Evolutionary conservation across 2,329 filamentous ascomycete species (phyloP).

Genomic region (Sclerotinia nivalis): DNA sequence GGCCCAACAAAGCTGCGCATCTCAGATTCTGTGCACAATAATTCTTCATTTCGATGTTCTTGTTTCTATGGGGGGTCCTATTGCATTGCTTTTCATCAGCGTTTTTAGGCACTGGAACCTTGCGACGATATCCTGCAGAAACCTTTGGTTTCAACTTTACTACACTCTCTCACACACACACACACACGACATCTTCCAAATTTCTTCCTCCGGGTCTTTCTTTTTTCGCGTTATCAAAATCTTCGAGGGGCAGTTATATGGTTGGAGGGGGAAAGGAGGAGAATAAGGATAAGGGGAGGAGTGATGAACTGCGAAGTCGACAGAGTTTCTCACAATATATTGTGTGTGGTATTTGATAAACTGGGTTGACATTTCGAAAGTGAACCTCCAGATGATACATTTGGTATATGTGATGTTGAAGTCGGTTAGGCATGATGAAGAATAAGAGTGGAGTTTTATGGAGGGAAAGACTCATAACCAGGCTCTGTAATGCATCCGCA

Average conservation of each 20-base stretch:
- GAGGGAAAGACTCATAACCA: constrained; percentile 18
- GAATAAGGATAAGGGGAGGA: constrained; percentile 27
- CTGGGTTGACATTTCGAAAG: constrained; percentile 19
- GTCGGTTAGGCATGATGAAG: constrained; percentile 19
- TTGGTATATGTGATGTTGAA: constrained; percentile 26
- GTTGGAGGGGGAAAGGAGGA: constrained; percentile 3
- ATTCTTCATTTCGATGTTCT: constrained; percentile 44
- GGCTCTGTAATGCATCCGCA: constrained; percentile 21
- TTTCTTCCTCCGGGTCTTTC: constrained; percentile 31
- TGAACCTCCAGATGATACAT: constrained; percentile 37
- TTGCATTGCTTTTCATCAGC: constrained; percentile 43
- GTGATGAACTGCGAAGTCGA: constrained; percentile 30
- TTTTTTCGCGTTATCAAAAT: constrained; percentile 36
- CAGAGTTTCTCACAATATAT: constrained; percentile 31
- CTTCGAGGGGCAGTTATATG: constrained; percentile 33
- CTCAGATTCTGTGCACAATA: constrained; percentile 47
- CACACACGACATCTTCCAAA: constrained; percentile 29
- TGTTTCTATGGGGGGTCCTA: constrained; percentile 41
- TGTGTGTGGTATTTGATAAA: constrained; percentile 23
- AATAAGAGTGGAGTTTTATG: constrained; percentile 26
- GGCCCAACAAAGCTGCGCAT: constrained; percentile 34
- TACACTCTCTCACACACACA: background rate
- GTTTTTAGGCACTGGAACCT: constrained; percentile 39
- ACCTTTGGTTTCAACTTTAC: constrained; percentile 37
- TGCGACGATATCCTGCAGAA: constrained; percentile 43